Evolutionary conservation across 495 filamentous ascomycete genomes (phyloP).

Genomic region (Eremomyces bilateralis): DNA sequence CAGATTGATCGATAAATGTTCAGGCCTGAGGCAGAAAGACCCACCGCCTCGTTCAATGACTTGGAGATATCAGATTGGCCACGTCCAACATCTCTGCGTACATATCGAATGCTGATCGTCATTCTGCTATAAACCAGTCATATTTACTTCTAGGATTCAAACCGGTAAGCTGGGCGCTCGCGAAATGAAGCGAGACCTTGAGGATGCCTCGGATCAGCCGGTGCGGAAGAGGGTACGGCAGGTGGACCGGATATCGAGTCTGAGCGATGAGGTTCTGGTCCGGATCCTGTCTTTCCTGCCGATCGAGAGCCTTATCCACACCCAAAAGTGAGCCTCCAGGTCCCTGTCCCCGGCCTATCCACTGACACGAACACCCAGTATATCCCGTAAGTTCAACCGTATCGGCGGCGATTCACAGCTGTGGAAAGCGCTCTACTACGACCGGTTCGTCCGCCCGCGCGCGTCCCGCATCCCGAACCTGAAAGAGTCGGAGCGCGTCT

Average conservation of each 20-base stretch:
- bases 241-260: slow-evolving; percentile 29
- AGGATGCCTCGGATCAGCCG: slow-evolving; percentile 2
- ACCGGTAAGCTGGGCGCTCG: too few species aligned
- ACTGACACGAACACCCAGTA: too few species aligned
- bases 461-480: slow-evolving; percentile 53
- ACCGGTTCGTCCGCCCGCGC: slow-evolving; percentile 69
- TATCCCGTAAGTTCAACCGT: slow-evolving; percentile 58
- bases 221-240: background rate
- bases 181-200: slow-evolving; percentile 9
- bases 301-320: slow-evolving; percentile 41
- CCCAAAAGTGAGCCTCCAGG: too few species aligned
- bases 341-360: too few species aligned
- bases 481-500: slow-evolving; percentile 24
- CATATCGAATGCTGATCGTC: too few species aligned
- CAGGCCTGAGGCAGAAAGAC: too few species aligned
- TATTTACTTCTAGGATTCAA: too few species aligned
- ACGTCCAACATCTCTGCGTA: too few species aligned
- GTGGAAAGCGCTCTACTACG: slow-evolving; percentile 82
- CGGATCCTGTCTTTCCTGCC: slow-evolving; percentile 63
- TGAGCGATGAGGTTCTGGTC: slow-evolving; percentile 78
- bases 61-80: too few species aligned
- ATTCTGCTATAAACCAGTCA: too few species aligned
- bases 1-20: too few species aligned
- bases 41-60: too few species aligned
- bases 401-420: slow-evolving; percentile 67